Percentiles rank a stretch among this genome's conserved stretches.
phyloP scores from a whole-genome alignment of 495 filamentous ascomycete genomes.

The Aspergillus sparsus region DNA sequence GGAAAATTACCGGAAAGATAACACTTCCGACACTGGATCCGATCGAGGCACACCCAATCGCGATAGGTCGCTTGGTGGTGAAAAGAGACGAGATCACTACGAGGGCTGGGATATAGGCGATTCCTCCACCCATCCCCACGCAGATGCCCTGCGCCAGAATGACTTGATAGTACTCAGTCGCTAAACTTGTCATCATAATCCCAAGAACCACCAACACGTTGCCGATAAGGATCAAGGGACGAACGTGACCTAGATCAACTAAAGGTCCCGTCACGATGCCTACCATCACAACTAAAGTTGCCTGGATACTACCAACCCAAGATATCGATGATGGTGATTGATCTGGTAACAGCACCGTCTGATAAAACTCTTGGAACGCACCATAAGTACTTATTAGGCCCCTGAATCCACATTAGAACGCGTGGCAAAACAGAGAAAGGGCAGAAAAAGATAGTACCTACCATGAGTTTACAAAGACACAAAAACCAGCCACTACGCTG shows the following conservation, averaged over 20 bases:
- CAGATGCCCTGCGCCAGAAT: slow-evolving; percentile 44
- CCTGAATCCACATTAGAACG: slow-evolving; percentile 19
- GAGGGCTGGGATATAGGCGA: slow-evolving; percentile 44
- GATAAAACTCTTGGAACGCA: slow-evolving; percentile 50
- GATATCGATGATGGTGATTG: slow-evolving; percentile 38
- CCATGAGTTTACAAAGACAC: slow-evolving; percentile 37
- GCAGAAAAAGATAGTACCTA: slow-evolving; percentile 11
- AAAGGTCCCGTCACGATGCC: slow-evolving; percentile 46
- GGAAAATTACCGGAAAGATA: slow-evolving; percentile 56
- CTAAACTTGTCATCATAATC: slow-evolving; percentile 50
- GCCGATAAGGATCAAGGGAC: slow-evolving; percentile 31
- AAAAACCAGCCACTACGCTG: slow-evolving; percentile 28
- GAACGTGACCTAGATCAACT: slow-evolving; percentile 47
- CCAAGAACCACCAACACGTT: slow-evolving; percentile 45
- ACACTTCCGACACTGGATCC: slow-evolving; percentile 50
- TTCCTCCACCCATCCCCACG: slow-evolving; percentile 43
- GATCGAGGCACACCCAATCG: slow-evolving; percentile 46
- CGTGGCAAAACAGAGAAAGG: background rate
- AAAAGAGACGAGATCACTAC: slow-evolving; percentile 48
- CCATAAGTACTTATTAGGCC: slow-evolving; percentile 51
- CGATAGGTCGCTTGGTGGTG: slow-evolving; percentile 41
- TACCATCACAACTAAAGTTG: slow-evolving; percentile 41
- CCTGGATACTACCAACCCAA: slow-evolving; percentile 53
- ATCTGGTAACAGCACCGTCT: slow-evolving; percentile 32
- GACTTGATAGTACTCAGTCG: slow-evolving; percentile 39